Evolutionary conservation across 2,329 filamentous ascomycete genomes (phyloP).

Genomic region (Aureobasidium pullulans): DNA sequence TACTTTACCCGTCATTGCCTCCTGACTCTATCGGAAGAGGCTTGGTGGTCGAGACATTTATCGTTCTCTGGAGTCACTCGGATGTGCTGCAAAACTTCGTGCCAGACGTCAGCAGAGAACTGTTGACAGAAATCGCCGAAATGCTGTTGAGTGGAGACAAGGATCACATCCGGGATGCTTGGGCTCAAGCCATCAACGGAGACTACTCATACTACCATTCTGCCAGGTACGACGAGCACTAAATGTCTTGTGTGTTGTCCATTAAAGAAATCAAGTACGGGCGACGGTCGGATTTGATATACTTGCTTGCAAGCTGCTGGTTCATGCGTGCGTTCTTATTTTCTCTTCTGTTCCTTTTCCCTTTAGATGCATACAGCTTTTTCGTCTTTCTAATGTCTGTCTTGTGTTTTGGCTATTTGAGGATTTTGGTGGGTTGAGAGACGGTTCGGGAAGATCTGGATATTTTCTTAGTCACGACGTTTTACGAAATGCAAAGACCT

Average conservation of each 20-base stretch:
- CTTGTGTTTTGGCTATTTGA: background rate
- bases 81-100: slow-evolving; percentile 8
- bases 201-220: slow-evolving; percentile 14
- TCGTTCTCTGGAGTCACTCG: slow-evolving; percentile 14
- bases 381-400: background rate
- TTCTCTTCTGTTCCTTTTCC: background rate
- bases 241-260: background rate
- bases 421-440: background rate
- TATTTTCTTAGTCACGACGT: background rate
- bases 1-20: slow-evolving; percentile 10
- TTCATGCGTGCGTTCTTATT: background rate
- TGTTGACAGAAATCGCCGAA: slow-evolving; percentile 13
- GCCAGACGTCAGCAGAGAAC: slow-evolving; percentile 9
- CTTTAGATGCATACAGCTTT: background rate
- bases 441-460: background rate
- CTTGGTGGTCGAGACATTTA: slow-evolving; percentile 12
- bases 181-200: slow-evolving; percentile 12
- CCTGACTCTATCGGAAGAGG: slow-evolving; percentile 12
- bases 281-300: background rate
- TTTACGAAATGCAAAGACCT: background rate
- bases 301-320: slow-evolving; percentile 5
- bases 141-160: slow-evolving; percentile 14
- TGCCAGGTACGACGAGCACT: slow-evolving; percentile 11
- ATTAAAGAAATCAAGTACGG: background rate
- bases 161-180: slow-evolving; percentile 13